These are phyloP conservation scores for Melastoma malabathricum DNA, from an alignment of 345 rosid genomes.

Conservation along the genomic window DNA sequence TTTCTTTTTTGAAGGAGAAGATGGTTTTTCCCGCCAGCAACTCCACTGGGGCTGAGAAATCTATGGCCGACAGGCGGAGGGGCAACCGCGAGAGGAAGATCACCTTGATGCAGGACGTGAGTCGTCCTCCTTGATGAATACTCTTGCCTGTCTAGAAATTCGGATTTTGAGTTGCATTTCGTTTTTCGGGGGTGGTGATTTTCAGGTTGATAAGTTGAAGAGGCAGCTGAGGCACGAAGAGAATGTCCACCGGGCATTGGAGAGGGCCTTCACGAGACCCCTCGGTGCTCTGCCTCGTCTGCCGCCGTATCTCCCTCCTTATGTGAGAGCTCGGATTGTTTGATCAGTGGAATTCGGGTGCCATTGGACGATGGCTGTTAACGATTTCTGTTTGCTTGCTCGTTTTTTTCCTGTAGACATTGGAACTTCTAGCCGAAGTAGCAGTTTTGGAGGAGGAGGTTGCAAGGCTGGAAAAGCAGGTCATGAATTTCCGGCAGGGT, in stretches of 20 bases:
- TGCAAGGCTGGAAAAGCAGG: slow-evolving; percentile 83
- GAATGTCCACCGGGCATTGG: slow-evolving; percentile 91
- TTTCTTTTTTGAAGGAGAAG: slow-evolving; percentile 23
- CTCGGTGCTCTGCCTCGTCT: slow-evolving; percentile 95
- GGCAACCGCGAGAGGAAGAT: slow-evolving; percentile 61
- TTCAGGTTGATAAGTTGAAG: slow-evolving; percentile 86
- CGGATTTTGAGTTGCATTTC: background rate
- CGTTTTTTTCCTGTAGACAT: slow-evolving; percentile 35
- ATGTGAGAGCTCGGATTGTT: slow-evolving; percentile 29
- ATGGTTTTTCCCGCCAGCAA: slow-evolving; percentile 41
- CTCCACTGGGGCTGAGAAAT: slow-evolving; percentile 25
- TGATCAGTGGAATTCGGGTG: too few relatives aligned
- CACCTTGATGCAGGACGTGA: slow-evolving; percentile 77
- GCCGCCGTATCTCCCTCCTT: slow-evolving; percentile 78
- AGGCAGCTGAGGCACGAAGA: slow-evolving; percentile 90
- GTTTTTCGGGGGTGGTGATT: slow-evolving; percentile 1
- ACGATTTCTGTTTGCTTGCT: background rate
- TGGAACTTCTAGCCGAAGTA: slow-evolving; percentile 95
- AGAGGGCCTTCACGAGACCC: slow-evolving; percentile 88
- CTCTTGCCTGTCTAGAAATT: background rate
- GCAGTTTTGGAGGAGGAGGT: slow-evolving; percentile 98
- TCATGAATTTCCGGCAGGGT: slow-evolving; percentile 75
- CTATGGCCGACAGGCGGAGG: slow-evolving; percentile 38
- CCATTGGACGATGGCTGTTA: too few relatives aligned
- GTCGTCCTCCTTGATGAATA: too few relatives aligned